phyloP scores from a whole-genome alignment of 768 basidiomycete species.

The Xerocomus spinulosus region DNA sequence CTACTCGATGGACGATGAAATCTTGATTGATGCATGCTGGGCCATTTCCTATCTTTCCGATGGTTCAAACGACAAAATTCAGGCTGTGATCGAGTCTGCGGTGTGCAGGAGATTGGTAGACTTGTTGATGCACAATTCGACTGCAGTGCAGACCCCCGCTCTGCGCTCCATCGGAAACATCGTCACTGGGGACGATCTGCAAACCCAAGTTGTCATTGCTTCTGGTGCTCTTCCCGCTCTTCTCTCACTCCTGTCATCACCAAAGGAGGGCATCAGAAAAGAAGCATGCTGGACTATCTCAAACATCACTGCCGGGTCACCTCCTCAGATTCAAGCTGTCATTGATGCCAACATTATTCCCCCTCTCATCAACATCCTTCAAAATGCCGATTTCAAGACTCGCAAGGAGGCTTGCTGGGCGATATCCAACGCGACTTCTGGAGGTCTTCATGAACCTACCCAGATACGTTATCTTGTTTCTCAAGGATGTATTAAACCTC shows the following conservation, averaged over 20 bases:
- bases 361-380: slow-evolving; percentile 96
- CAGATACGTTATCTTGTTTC: slow-evolving; percentile 98
- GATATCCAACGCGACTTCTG: slow-evolving; percentile 97
- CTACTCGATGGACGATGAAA: slow-evolving; percentile 98
- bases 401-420: slow-evolving; percentile 99
- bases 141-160: slow-evolving; percentile 97
- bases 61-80: slow-evolving; percentile 98
- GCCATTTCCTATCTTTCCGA: slow-evolving; percentile 99
- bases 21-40: slow-evolving; percentile 99
- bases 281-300: slow-evolving; percentile 99
- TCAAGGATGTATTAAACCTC: slow-evolving; percentile 97
- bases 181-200: slow-evolving; percentile 97
- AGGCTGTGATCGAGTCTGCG: slow-evolving; percentile 97
- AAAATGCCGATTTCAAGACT: slow-evolving; percentile 98
- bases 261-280: slow-evolving; percentile 98
- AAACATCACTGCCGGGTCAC: slow-evolving; percentile 95
- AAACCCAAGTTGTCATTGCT: slow-evolving; percentile 98
- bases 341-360: slow-evolving; percentile 98
- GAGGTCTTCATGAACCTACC: slow-evolving; percentile 91
- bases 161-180: slow-evolving; percentile 98
- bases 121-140: slow-evolving; percentile 89
- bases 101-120: slow-evolving; percentile 97
- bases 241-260: slow-evolving; percentile 86
- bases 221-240: slow-evolving; percentile 96
- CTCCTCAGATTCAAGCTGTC: slow-evolving; percentile 94